Percentiles rank a stretch among this genome's conserved stretches.
Evolutionary conservation across 306 rosid genomes (phyloP).

Genomic region (Trifolium repens): DNA sequence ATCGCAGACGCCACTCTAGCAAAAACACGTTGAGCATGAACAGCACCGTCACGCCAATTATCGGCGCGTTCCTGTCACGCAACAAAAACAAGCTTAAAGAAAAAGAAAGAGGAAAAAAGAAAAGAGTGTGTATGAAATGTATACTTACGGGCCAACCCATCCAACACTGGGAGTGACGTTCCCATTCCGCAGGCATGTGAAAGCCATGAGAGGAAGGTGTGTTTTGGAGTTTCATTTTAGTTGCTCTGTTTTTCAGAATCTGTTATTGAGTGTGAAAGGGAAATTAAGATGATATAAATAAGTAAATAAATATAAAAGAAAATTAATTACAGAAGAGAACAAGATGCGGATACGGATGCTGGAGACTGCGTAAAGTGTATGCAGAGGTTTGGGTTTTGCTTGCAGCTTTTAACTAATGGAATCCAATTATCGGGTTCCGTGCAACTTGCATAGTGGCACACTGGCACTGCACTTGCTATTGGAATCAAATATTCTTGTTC

Average conservation of each 20-base stretch:
- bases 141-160: conserved; percentile 95
- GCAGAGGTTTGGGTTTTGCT: too few species aligned
- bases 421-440: too few species aligned
- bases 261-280: neutral
- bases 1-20: conserved; percentile 73
- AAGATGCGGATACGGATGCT: too few species aligned
- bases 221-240: conserved; percentile 54
- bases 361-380: too few species aligned
- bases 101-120: neutral
- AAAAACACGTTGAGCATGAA: conserved; percentile 65
- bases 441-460: too few species aligned
- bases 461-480: too few species aligned
- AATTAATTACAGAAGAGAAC: too few species aligned
- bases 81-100: conserved; percentile 5
- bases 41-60: conserved; percentile 83
- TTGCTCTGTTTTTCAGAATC: neutral
- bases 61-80: conserved; percentile 80
- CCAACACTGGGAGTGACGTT: conserved; percentile 81
- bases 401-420: too few species aligned
- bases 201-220: conserved; percentile 59
- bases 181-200: conserved; percentile 95
- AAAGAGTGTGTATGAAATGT: neutral
- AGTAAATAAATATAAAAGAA: neutral
- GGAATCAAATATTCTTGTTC: too few species aligned
- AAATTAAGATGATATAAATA: neutral